These are phyloP conservation scores for Geranomyces michiganensis DNA, from an alignment of 192 early-diverging fungal species.

Conservation along the genomic window DNA sequence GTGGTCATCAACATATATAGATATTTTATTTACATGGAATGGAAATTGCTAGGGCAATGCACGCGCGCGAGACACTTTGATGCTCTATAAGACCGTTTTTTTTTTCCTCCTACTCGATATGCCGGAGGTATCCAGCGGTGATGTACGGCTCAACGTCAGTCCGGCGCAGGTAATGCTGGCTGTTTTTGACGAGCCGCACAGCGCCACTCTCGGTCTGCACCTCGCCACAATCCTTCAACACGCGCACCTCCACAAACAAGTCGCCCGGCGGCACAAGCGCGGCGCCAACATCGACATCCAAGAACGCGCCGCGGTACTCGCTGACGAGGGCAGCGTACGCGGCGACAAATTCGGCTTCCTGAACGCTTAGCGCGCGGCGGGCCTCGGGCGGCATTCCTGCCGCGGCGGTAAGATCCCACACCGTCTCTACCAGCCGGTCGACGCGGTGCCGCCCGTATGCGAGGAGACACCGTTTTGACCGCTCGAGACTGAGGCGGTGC, in stretches of 20 bases:
- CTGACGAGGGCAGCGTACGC: slow-evolving; percentile 69
- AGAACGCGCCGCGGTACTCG: slow-evolving; percentile 65
- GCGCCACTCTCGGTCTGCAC: slow-evolving; percentile 85
- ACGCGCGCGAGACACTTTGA: too few species aligned
- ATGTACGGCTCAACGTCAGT: slow-evolving; percentile 91
- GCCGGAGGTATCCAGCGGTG: slow-evolving; percentile 78
- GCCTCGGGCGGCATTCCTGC: slow-evolving; percentile 52
- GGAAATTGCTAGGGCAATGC: too few species aligned
- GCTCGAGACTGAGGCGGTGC: slow-evolving; percentile 60
- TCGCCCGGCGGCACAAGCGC: slow-evolving; percentile 85
- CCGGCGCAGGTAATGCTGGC: slow-evolving; percentile 83
- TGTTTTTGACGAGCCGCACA: slow-evolving; percentile 73
- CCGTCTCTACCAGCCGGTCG: slow-evolving; percentile 66
- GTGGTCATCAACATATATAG: too few species aligned
- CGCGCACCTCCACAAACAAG: slow-evolving; percentile 89
- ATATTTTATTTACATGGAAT: too few species aligned
- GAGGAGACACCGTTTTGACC: slow-evolving; percentile 88
- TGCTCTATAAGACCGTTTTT: too few species aligned
- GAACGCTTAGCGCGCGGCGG: slow-evolving; percentile 45
- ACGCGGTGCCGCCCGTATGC: slow-evolving; percentile 81
- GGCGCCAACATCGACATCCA: slow-evolving; percentile 76
- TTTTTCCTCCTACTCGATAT: slow-evolving; percentile 52
- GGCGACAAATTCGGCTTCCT: slow-evolving; percentile 65
- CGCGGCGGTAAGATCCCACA: slow-evolving; percentile 62
- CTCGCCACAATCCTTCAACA: slow-evolving; percentile 86